Base-by-base conservation (phyloP, 352 stramenopile genomes). In the Pythium phragmitis region DNA sequence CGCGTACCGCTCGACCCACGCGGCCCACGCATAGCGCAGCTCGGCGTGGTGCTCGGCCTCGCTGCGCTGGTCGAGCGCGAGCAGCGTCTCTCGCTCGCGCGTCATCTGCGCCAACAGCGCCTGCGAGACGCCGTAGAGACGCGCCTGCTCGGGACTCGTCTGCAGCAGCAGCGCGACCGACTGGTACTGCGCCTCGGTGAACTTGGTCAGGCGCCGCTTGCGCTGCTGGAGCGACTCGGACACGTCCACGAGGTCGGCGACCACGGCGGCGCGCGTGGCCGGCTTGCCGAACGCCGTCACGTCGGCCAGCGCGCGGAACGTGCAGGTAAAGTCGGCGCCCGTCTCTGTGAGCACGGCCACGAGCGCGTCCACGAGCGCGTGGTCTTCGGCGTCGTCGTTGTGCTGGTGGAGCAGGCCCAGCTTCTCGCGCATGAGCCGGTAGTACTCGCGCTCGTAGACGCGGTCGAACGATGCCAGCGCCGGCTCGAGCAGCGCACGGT, bases 171-270 rank as follows among this genome's bases (percentile, higher is more conserved):
- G 61, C 57, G 73, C 67, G 23, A 96, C 75, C 64, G 82, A 89
- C 51, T 90, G 69, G 41, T 86, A 82, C 65, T 97, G 88, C n/a
- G 68, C 72, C 42, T 90, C 75, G 8, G 88, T 83, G 54, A 96
- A 79, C n/a, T 72, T 77, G 28, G 70, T 67, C 60, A 67, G 53
- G 41, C 80, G 47, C 36, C 76, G 74, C 61, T 84, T 91, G 37
- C 79, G 65, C 58, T 96, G 86, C 13, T 56, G 39, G 7, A 96
- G 67, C 4, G 76, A 89, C 65, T 96, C 84, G 4, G 81, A 92
- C 6, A 95, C 69, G 9, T 51, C 60, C 4, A 82, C 67, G 41
- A 97, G 76, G 37, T 88, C 58, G 0, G 76, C 16, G 11, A 93
- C 23, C 8, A 82, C 68, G 3, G 57, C 61, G 7, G 58, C 46